These are phyloP conservation scores for Fusarium neocosmosporiellum DNA, from an alignment of 2,329 filamentous ascomycete species.

Conservation along the genomic window DNA sequence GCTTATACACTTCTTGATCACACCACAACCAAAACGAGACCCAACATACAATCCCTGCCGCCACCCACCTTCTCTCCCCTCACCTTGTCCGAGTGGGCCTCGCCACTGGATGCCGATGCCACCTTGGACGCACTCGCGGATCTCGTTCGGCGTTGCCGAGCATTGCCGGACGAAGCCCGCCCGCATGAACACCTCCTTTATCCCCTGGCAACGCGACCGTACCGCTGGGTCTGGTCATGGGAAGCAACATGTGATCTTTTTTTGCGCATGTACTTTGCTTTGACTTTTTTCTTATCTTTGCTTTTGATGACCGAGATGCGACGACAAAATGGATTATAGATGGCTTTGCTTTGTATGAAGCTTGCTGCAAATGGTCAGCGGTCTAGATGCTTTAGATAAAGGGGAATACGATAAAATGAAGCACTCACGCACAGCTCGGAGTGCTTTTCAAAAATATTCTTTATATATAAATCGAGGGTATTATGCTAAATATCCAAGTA, in stretches of 20 bases:
- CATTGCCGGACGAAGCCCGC: conserved; percentile 29
- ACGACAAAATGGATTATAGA: conserved; percentile 11
- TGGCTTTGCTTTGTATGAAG: conserved; percentile 5
- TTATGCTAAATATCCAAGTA: conserved; percentile 38
- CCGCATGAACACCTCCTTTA: conserved; percentile 34
- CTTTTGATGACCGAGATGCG: conserved; percentile 10
- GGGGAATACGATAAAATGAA: conserved; percentile 17
- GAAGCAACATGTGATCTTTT: background rate
- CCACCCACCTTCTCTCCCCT: conserved; percentile 1
- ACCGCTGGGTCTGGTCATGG: conserved; percentile 1
- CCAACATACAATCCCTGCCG: conserved; percentile 20
- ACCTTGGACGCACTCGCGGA: conserved; percentile 19
- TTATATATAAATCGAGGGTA: conserved; percentile 35
- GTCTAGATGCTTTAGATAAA: conserved; percentile 14
- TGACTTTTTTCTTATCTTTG: background rate
- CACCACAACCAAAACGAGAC: conserved; percentile 2
- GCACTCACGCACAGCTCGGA: conserved; percentile 6
- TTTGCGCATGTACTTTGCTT: background rate
- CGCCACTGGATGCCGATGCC: conserved; percentile 18
- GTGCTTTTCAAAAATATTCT: conserved; percentile 9
- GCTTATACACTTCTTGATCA: conserved; percentile 5
- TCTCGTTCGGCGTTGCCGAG: conserved; percentile 40
- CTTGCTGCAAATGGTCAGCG: conserved; percentile 21
- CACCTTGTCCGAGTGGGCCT: conserved; percentile 30
- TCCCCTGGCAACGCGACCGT: conserved; percentile 27